These are phyloP conservation scores for Candida piceae DNA, from an alignment of 805 yeast genomes.

Conservation along the genomic window DNA sequence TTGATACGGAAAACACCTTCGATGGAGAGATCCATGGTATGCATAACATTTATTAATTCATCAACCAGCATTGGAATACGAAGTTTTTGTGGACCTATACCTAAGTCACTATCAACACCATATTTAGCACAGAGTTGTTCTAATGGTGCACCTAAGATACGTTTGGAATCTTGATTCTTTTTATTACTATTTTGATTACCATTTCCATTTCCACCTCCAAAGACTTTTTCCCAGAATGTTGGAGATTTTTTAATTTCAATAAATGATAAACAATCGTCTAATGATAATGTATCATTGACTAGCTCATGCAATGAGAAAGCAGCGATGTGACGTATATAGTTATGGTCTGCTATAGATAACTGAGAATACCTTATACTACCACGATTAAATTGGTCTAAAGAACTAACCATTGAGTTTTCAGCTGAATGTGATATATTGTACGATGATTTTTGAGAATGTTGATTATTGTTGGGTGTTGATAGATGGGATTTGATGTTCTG, in stretches of 20 bases:
- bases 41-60: slow-evolving; percentile 75
- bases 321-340: slow-evolving; percentile 54
- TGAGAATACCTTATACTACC: slow-evolving; percentile 58
- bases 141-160: slow-evolving; percentile 77
- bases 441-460: not conserved
- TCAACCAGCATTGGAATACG: slow-evolving; percentile 83
- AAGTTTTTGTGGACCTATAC: slow-evolving; percentile 76
- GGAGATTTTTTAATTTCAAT: slow-evolving; percentile 39
- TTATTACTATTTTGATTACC: slow-evolving; percentile 4
- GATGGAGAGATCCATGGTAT: slow-evolving; percentile 88
- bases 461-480: not conserved
- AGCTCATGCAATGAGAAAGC: slow-evolving; percentile 44
- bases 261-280: slow-evolving; percentile 37
- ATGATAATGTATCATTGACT: slow-evolving; percentile 23
- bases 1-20: slow-evolving; percentile 96
- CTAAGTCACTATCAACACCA: slow-evolving; percentile 81
- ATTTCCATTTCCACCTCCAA: slow-evolving; percentile 20
- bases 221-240: slow-evolving; percentile 50
- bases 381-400: slow-evolving; percentile 18
- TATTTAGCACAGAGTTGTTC: slow-evolving; percentile 57
- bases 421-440: not conserved
- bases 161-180: slow-evolving; percentile 11
- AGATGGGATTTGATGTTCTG: not conserved
- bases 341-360: slow-evolving; percentile 51
- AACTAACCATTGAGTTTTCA: not conserved